Percentiles rank a stretch among this genome's conserved stretches.
Evolutionary conservation across 2,329 filamentous ascomycete species (phyloP).

Genomic region (Cytospora mali): DNA sequence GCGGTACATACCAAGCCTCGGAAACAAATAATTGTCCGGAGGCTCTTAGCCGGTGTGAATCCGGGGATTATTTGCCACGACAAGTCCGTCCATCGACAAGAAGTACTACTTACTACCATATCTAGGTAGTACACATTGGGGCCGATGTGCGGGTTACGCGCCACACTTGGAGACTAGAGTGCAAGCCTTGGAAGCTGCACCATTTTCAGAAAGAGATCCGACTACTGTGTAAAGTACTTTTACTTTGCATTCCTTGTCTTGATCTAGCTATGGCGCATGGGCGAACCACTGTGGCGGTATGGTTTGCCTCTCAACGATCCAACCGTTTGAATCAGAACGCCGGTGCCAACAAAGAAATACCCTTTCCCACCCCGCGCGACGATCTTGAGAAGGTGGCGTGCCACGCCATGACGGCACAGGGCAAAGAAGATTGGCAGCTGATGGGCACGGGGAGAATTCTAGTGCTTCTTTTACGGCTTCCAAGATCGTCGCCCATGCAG

Average conservation of each 20-base stretch:
- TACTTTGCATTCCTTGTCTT: conserved; percentile 5
- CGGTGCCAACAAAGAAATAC: not conserved
- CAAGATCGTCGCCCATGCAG: conserved; percentile 22
- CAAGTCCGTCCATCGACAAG: not conserved
- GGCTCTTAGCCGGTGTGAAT: not conserved
- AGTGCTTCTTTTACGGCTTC: conserved; percentile 23
- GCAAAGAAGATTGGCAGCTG: not conserved
- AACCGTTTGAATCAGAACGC: not conserved
- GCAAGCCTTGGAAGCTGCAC: conserved; percentile 16
- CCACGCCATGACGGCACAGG: not conserved
- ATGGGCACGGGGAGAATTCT: conserved; percentile 6
- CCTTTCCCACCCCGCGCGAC: not conserved
- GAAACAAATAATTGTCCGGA: not conserved
- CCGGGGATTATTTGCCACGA: conserved; percentile 4
- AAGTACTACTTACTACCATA: not conserved
- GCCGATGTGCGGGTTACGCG: conserved; percentile 1
- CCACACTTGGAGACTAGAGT: not conserved
- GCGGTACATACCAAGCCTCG: not conserved
- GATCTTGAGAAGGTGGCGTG: not conserved
- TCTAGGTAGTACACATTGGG: not conserved
- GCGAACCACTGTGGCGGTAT: not conserved
- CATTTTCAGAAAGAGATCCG: not conserved
- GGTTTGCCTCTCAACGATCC: not conserved
- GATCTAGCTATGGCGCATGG: not conserved
- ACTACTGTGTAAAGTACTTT: not conserved